Base-by-base conservation (phyloP, 768 basidiomycete genomes). In the Asterophora parasitica region DNA sequence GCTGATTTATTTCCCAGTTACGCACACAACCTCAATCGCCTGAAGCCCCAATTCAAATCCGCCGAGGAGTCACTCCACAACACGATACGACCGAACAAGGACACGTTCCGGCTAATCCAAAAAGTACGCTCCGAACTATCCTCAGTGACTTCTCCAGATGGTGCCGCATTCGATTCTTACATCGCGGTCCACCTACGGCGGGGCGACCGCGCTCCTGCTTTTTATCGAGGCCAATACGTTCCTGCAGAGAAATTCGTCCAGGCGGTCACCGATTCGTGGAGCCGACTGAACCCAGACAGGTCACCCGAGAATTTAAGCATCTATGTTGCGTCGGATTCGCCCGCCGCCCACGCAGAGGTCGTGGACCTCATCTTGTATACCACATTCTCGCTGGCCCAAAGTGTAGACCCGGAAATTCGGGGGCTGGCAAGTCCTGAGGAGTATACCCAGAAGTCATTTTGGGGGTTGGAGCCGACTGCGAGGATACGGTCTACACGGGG, bases 271-370 rank as follows among this genome's bases (percentile, higher is more conserved):
- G 59, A 67, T 17, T 67, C 73, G 0, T 78, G 77, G 75, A 50
- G 59, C 45, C 67, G 71, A 26, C 54, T 73, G 3, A 52, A 61
- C 46, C 55, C 43, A 41, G 50, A 46, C 27, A 41, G 47, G 46
- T 53, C 61, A 11, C 36, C 46, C 15, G 56, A 50, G n/a, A 58
- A 53, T 26, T 69, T 75, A 6, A 61, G 71, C 28, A 65, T 77
- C 4, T 88, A 79, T 60, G 58, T 84, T 49, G 84, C 83, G 19
- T 79, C 83, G 6, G 85, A 88, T 60, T 76, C 78, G 10, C 75
- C 73, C 0, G 54, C 59, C 2, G 76, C 71, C 1, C 58, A 67
- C 20, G 53, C 61, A 4, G 71, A 80, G 36, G 75, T 82, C 51
- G 54, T 60, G 9, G 55, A 62, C n/a, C 58, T 65, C 75, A 53